Conservation (phyloP, 2,329 filamentous ascomycete genomes). For the Talaromyces sp. region DNA sequence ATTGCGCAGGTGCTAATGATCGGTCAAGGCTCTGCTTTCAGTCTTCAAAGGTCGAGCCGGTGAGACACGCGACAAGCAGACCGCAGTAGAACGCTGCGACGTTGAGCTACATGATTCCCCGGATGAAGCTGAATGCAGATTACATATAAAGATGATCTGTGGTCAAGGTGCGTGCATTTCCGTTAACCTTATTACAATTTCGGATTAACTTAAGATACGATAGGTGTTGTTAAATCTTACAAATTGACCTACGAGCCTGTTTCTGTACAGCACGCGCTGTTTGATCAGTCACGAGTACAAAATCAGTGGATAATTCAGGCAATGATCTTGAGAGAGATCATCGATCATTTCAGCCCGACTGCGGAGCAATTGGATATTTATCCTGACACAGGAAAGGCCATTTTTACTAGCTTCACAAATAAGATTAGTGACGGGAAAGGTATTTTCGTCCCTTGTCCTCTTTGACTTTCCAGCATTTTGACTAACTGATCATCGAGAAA, state of each 20-base stretch:
- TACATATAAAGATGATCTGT: conserved; percentile 61
- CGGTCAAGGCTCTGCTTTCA: conserved; percentile 51
- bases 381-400: conserved; percentile 54
- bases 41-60: conserved; percentile 59
- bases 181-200: neutral
- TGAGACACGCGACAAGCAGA: conserved; percentile 56
- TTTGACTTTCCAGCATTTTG: conserved; percentile 16
- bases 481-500: conserved; percentile 42
- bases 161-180: conserved; percentile 47
- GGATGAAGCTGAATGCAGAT: conserved; percentile 57
- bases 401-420: conserved; percentile 65
- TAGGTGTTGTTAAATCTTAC: conserved; percentile 62
- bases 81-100: conserved; percentile 59
- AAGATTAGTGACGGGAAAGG: conserved; percentile 61
- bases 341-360: conserved; percentile 62
- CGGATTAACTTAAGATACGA: neutral
- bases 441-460: conserved; percentile 22
- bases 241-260: conserved; percentile 62
- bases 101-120: conserved; percentile 56
- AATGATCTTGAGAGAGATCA: conserved; percentile 56
- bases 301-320: conserved; percentile 60
- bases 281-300: conserved; percentile 54
- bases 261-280: conserved; percentile 61
- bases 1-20: neutral
- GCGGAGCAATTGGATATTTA: conserved; percentile 64